A percentile compares a stretch with the other conserved stretches of the same genome.
phyloP scores from a whole-genome alignment of 1,284 basidiomycete genomes.

The Jaminaea rosea region DNA sequence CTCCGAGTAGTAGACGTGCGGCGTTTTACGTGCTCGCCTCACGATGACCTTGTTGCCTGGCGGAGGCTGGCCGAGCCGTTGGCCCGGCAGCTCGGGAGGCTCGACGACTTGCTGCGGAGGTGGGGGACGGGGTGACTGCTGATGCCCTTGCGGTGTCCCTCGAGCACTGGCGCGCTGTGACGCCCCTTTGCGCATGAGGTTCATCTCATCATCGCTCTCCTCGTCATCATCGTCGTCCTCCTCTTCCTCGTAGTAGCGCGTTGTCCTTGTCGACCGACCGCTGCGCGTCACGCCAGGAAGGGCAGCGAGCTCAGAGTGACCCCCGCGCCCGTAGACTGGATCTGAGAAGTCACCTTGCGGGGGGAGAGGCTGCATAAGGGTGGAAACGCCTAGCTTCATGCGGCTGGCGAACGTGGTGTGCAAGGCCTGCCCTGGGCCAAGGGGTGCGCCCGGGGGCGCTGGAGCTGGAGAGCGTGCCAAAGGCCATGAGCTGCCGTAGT shows the following conservation, averaged over 20 bases:
- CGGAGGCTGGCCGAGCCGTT: constrained; percentile 76
- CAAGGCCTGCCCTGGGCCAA: constrained; percentile 57
- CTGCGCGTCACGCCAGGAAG: too few species aligned
- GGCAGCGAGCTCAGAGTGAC: too few species aligned
- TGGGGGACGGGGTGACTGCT: constrained; percentile 1
- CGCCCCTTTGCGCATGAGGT: not conserved
- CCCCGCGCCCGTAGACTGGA: not conserved
- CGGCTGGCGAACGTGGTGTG: constrained; percentile 79
- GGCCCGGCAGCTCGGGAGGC: constrained; percentile 44
- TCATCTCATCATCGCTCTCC: constrained; percentile 14
- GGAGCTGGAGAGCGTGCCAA: constrained; percentile 7
- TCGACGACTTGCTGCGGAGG: constrained; percentile 8
- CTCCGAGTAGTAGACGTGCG: constrained; percentile 60
- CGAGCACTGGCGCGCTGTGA: not conserved
- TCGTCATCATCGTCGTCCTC: constrained; percentile 32
- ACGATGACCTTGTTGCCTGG: constrained; percentile 68
- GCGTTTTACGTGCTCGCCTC: constrained; percentile 56
- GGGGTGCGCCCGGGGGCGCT: constrained; percentile 18
- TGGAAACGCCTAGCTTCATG: constrained; percentile 80
- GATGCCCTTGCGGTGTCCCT: constrained; percentile 2
- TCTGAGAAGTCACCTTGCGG: not conserved
- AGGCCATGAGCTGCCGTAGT: not conserved
- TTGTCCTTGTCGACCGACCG: too few species aligned
- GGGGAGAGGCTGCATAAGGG: constrained; percentile 78
- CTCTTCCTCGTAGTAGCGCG: constrained; percentile 21